Conservation (phyloP, 2,329 filamentous ascomycete genomes). For the Ophiosphaerella korrae region DNA sequence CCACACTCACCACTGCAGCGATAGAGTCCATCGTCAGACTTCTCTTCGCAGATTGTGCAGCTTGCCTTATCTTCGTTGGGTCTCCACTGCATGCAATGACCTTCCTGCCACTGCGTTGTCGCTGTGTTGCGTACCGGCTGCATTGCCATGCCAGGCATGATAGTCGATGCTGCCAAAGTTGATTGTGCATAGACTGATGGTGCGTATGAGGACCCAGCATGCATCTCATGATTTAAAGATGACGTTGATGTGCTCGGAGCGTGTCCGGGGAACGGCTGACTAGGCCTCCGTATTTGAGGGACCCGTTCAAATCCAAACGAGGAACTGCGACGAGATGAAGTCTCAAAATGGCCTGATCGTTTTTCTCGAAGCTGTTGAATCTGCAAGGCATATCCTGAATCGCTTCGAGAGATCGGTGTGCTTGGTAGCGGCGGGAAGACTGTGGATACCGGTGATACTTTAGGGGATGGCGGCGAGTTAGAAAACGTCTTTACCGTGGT, state of each 20-base stretch:
- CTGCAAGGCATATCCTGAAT: conserved; percentile 87
- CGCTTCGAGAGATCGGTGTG: conserved; percentile 83
- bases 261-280: conserved; percentile 72
- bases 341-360: conserved; percentile 87
- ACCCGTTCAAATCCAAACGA: conserved; percentile 76
- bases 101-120: conserved; percentile 81
- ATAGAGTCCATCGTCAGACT: conserved; percentile 74
- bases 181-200: conserved; percentile 85
- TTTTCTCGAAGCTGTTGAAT: conserved; percentile 84
- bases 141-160: conserved; percentile 83
- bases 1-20: conserved; percentile 63
- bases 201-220: conserved; percentile 65
- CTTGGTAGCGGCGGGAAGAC: conserved; percentile 77
- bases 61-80: conserved; percentile 63
- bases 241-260: conserved; percentile 70
- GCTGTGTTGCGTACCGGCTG: conserved; percentile 80
- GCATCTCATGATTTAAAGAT: conserved; percentile 57
- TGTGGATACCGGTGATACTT: conserved; percentile 75
- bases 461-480: conserved; percentile 62
- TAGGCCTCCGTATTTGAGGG: conserved; percentile 65
- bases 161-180: conserved; percentile 82
- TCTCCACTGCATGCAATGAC: conserved; percentile 76
- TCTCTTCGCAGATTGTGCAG: conserved; percentile 79
- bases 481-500: conserved; percentile 41
- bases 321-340: conserved; percentile 5